Evolutionary conservation across 2,329 filamentous ascomycete genomes (phyloP), one percentile per base, ranked within the genome.

Genomic region (Elsinoe fawcettii): DNA sequence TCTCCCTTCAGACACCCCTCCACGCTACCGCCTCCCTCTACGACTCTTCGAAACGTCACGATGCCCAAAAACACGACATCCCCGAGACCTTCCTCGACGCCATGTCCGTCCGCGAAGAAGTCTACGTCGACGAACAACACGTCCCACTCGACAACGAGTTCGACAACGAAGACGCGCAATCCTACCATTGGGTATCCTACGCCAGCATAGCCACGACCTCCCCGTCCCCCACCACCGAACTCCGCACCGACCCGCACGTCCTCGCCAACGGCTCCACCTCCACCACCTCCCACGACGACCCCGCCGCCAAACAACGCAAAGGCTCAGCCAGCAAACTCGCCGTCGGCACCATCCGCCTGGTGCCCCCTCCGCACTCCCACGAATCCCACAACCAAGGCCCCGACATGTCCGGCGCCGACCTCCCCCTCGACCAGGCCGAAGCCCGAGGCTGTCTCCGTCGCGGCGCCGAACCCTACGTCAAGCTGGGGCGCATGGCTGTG

Each of bases 111-210:
- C 80, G 82, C 36, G 74, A 79, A 58, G 70, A 72, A 37, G 82
- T 84, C 61, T 84, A 80, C 63, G 74, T 81, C 36, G 71, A 78
- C 58, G 81, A 84, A 66, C 82, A 84, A 61, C 70, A 73, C 20
- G 76, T 81, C 25, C 72, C 75, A 0, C 70, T 83, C 0, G 82
- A 86, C 36, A 81, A 83, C 62, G 91, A 97, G 70, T 79, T 89
- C 62, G 92, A 96, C 74, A 74, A 78, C 1, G 90, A 96, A 68
- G 92, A 97, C 69, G 63, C 79, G 1, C 81, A 88, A 34, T 85
- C 83, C 63, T 92, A 85, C 73, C 90, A 96, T 71, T 96, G 89
- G 87, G 85, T 96, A 27, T 77, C 85, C n/a, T 96, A 95, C 71
- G 82, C 83, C 49, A 83, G 79, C 14, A 77, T 86, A 57, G 69